A percentile compares a stretch with the other conserved stretches of the same genome.
phyloP scores from a whole-genome alignment of 2,329 filamentous ascomycete species.

The Talaromyces sp. region DNA sequence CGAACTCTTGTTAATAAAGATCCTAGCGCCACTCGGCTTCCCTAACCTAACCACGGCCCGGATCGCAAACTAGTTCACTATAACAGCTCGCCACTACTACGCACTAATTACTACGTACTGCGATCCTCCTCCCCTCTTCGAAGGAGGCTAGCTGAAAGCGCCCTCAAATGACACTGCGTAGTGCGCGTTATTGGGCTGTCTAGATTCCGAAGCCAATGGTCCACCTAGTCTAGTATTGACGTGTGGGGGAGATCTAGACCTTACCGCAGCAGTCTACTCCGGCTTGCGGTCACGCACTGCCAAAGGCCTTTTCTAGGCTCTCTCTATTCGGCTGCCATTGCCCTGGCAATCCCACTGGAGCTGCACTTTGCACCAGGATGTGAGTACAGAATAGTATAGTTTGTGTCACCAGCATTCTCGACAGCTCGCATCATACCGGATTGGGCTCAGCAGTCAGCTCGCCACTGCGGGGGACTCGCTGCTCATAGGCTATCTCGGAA shows the following conservation, averaged over 20 bases:
- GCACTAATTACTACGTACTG: no score
- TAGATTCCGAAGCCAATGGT: not conserved
- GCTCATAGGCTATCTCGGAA: not conserved
- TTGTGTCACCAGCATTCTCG: not conserved
- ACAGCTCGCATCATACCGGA: not conserved
- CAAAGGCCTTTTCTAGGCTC: not conserved
- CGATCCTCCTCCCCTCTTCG: not conserved
- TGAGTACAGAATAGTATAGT: not conserved
- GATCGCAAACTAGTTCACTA: not conserved
- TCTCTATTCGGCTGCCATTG: not conserved
- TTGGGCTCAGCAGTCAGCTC: not conserved
- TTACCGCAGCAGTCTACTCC: not conserved
- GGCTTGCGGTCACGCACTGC: not conserved
- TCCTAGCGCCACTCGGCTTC: not conserved
- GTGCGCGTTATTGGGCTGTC: not conserved
- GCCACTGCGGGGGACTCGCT: not conserved
- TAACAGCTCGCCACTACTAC: not conserved
- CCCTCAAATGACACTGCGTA: not conserved
- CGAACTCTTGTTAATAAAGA: not conserved
- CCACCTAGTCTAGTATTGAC: not conserved
- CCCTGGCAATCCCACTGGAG: not conserved
- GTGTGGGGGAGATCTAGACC: not conserved
- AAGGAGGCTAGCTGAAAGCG: not conserved
- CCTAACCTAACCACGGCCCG: no score
- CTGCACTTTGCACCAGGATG: not conserved